phyloP scores from a whole-genome alignment of 495 filamentous ascomycete genomes.

The Coniosporium apollinis region DNA sequence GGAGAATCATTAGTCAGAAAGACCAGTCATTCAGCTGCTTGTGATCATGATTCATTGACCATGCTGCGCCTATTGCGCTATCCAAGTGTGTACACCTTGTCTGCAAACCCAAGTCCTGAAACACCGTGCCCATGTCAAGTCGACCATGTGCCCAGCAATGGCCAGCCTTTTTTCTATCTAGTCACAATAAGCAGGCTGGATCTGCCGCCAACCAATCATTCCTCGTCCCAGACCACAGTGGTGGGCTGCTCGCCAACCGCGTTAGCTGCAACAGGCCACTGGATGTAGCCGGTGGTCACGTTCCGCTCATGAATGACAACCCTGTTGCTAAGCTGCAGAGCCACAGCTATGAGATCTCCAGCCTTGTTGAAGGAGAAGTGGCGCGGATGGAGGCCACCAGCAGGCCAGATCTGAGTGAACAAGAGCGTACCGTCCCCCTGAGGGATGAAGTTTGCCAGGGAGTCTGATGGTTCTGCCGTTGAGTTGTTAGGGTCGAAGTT shows the following conservation, averaged over 20 bases:
- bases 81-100: no score
- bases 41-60: no score
- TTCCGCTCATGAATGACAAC: conserved; percentile 17
- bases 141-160: no score
- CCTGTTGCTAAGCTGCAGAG: conserved; percentile 12
- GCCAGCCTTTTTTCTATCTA: no score
- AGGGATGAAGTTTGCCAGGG: conserved; percentile 25
- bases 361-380: conserved; percentile 21
- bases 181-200: no score
- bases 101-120: no score
- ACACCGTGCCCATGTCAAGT: no score
- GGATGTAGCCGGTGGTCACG: conserved; percentile 16
- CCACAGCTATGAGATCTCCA: conserved; percentile 22
- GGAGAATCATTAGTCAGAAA: no score
- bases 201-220: no score
- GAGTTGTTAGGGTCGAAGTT: conserved; percentile 15
- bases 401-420: conserved; percentile 22
- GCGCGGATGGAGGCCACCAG: conserved; percentile 25
- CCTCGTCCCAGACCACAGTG: conserved; percentile 22
- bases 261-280: conserved; percentile 12
- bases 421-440: conserved; percentile 12
- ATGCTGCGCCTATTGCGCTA: no score
- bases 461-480: conserved; percentile 23
- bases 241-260: conserved; percentile 12
- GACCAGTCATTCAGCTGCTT: no score